Evolutionary conservation across 2,329 filamentous ascomycete species (phyloP).

Genomic region (Diaporthe amygdali): DNA sequence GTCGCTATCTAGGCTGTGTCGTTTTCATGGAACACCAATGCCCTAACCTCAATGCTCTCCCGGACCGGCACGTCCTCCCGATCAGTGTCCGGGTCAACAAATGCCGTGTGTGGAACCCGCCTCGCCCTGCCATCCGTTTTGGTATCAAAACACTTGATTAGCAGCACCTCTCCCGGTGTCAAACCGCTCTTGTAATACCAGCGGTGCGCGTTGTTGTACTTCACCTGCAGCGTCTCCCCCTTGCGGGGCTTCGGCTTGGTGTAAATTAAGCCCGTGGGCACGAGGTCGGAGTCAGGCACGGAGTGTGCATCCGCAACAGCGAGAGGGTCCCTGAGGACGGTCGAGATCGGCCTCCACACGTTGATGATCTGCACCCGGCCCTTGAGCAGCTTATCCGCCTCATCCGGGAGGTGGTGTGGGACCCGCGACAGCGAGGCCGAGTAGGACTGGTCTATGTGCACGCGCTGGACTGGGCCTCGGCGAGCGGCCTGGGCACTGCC

Average conservation of each 20-base stretch:
- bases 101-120: conserved; percentile 32
- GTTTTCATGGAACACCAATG: conserved; percentile 19
- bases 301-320: conserved; percentile 44
- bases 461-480: conserved; percentile 48
- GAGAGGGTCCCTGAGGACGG: conserved; percentile 48
- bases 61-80: conserved; percentile 41
- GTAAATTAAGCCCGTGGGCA: conserved; percentile 39
- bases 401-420: conserved; percentile 27
- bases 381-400: conserved; percentile 32
- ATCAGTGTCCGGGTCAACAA: conserved; percentile 30
- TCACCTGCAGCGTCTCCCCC: conserved; percentile 8
- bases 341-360: conserved; percentile 53
- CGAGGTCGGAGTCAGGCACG: conserved; percentile 44
- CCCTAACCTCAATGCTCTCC: conserved; percentile 25
- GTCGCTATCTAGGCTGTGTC: not conserved
- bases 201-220: not conserved
- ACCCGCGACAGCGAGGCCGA: conserved; percentile 30
- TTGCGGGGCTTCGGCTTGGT: conserved; percentile 32
- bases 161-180: conserved; percentile 56
- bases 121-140: conserved; percentile 37
- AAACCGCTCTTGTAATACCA: conserved; percentile 61
- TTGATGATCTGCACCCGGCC: conserved; percentile 48
- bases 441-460: conserved; percentile 51
- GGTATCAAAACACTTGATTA: conserved; percentile 68
- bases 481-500: conserved; percentile 35